phyloP scores from a whole-genome alignment of 164 flowering plant species.

The Nelumbo lutea region DNA sequence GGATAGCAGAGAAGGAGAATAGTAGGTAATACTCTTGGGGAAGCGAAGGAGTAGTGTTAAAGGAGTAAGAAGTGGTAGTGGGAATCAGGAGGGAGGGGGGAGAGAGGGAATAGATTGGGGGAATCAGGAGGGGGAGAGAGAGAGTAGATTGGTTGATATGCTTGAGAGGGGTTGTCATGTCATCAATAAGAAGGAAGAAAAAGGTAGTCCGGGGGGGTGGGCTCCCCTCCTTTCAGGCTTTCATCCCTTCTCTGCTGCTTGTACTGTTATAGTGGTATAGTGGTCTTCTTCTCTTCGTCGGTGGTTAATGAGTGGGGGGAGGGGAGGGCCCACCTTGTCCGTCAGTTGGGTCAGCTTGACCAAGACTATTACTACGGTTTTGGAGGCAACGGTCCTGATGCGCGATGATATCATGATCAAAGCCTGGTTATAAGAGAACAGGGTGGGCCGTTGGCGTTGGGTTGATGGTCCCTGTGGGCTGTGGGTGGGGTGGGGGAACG shows the following conservation, averaged over 20 bases:
- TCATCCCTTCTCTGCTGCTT: not conserved
- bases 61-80: not conserved
- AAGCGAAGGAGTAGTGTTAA: not conserved
- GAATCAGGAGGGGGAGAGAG: slow-evolving; percentile 5
- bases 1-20: not conserved
- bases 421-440: not conserved
- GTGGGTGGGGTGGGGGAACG: not conserved
- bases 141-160: slow-evolving; percentile 3
- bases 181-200: slow-evolving; percentile 54
- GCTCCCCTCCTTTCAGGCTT: not conserved
- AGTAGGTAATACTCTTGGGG: not conserved
- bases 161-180: slow-evolving; percentile 13
- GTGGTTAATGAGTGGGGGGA: not conserved
- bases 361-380: not conserved
- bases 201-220: slow-evolving; percentile 26
- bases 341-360: not conserved
- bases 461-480: not conserved
- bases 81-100: not conserved
- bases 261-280: too few species aligned
- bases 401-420: not conserved
- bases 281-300: not conserved
- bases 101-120: not conserved
- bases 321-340: not conserved
- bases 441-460: slow-evolving; percentile 10
- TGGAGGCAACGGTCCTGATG: not conserved